phyloP scores from a whole-genome alignment of 2,329 filamentous ascomycete genomes.

The Huntiella savannae region DNA sequence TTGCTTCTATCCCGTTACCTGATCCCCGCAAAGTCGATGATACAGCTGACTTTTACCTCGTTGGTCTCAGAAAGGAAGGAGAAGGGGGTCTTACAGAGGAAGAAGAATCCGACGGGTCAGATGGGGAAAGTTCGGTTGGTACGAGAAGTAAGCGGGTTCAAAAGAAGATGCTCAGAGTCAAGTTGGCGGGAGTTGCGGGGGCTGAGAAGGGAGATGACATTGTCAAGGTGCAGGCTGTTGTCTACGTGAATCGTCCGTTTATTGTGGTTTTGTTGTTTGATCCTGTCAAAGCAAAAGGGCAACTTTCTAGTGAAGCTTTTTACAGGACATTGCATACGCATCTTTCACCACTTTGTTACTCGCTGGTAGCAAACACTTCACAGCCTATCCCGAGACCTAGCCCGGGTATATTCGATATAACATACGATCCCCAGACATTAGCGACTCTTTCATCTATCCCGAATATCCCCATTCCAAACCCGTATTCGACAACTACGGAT shows the following conservation, averaged over 20 bases:
- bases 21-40: conserved; percentile 9
- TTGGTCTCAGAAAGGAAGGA: conserved; percentile 49
- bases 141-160: conserved; percentile 14
- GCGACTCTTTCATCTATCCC: conserved; percentile 45
- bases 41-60: conserved; percentile 34
- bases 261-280: conserved; percentile 58
- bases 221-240: conserved; percentile 42
- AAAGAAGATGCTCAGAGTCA: conserved; percentile 15
- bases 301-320: conserved; percentile 33
- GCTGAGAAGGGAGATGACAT: conserved; percentile 28
- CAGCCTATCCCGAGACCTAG: conserved; percentile 35
- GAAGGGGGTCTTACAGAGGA: conserved; percentile 23
- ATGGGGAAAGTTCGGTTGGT: conserved; percentile 25
- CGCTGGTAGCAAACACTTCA: conserved; percentile 34
- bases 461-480: conserved; percentile 37
- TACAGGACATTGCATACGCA: conserved; percentile 44
- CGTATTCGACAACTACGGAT: conserved; percentile 11
- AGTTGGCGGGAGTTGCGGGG: conserved; percentile 21
- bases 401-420: conserved; percentile 34
- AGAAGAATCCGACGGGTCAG: conserved; percentile 18
- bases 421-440: conserved; percentile 39
- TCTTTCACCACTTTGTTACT: conserved; percentile 36
- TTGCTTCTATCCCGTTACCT: conserved; percentile 1
- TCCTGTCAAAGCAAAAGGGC: conserved; percentile 34
- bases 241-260: conserved; percentile 58